Evolutionary conservation across 192 early-diverging fungal species (phyloP), one percentile per base, ranked within the genome.

Genomic region (Coemansia sp.): DNA sequence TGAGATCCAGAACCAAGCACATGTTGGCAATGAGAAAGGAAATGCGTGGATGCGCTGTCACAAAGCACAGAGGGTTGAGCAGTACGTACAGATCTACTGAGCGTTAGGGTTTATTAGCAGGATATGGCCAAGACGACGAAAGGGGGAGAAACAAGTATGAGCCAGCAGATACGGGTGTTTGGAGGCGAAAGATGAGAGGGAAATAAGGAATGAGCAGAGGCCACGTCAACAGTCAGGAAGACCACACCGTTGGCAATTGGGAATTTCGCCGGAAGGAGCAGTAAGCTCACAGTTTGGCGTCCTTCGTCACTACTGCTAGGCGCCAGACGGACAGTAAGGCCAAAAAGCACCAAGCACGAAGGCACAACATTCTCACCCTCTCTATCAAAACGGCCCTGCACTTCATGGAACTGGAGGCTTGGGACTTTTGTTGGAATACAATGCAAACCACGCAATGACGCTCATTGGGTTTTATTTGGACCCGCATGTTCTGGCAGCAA

Each of bases 211-310:
- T 11, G 7, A 53, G 23, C 23, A 24, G 44, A 14, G 14, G 51
- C 51, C 51, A 53, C 24, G 51, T 53, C 51, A 53, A 46, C 44
- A 12, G 5, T 14, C 44, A 46, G 5, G 39, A 26, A 53, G 24
- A 26, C 21, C 8, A 20, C 51, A 53, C 23, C 51, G 51, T 53
- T 53, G 51, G 51, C 24, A 7, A 26, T 53, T 53, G 51, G 51
- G 51, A 53, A 53, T 53, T 53, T 53, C 51, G 51, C 51, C 51
- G 51, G 51, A 26, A 53, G 51, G 10, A 53, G 23, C 51, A 53
- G 51, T 53, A 53, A 10, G 15, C 23, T 14, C 15, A 23, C 2
- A 53, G 51, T 26, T 26, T 23, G 11, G 15, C 24, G 51, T 11
- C 51, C 15, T 21, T 26, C 10, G 8, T 3, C 23, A 10, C 15